Evolutionary conservation across 2,329 filamentous ascomycete genomes (phyloP), one percentile per base, ranked within the genome.

Genomic region (Botryosphaeria agaves): DNA sequence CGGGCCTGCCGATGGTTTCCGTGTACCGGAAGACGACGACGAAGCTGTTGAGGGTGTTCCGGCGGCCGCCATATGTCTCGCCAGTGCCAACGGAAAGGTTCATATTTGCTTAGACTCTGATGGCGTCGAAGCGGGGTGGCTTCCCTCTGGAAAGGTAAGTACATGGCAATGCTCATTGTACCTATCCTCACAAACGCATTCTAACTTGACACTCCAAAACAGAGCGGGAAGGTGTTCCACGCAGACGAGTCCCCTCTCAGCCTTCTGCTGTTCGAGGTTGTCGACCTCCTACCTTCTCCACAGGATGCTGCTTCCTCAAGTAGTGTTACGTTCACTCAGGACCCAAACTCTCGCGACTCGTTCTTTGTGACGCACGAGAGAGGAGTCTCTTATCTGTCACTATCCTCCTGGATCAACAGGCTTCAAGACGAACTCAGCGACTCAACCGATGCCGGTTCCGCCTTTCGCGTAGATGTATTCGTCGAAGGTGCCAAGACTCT

Each of bases 51-150:
- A 59, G 32, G 64, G 62, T 4, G 41, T 73, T 14, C 69, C 69
- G 3, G 60, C 63, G 17, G 67, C 66, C 3, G 55, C 72, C 7
- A 54, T 76, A 5, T 72, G 66, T 41, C 46, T 76, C 7, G 57
- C 67, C 11, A 72, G 67, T 3, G 61, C 57, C 19, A 60, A 57
- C 14, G 64, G 64, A 26, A 57, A 66, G 32, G 55, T 76, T 5
- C 66, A 72, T 37, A 47, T 74, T 18, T 73, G 65, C 36, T 55
- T 76, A 17, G 68, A 76, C 38, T 46, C 74, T 18, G 65, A 73
- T 30, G 71, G 69, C 0, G 61, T 76, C 3, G 61, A 72, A 39
- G 71, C 66, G 5, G 65, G 70, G 41, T 76, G 72, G 72, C 57
- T 76, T 5, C 70, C 71, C 14, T 46, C 51, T 11, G 47, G 49